Conservation (phyloP, 805 yeast species). For the Groenewaldozyma salmanticensis region DNA sequence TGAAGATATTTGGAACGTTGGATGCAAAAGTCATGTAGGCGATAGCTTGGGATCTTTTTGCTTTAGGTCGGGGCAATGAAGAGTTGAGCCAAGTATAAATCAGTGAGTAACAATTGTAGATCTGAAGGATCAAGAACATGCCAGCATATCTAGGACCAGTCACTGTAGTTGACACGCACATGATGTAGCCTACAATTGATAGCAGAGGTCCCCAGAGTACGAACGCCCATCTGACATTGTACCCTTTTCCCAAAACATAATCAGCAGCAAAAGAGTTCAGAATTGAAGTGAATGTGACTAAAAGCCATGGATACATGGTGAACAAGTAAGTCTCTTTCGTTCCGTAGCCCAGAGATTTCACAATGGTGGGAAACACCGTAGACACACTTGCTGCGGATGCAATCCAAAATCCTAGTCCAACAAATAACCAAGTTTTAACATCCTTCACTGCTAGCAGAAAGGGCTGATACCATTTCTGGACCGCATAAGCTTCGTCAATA, state of each 20-base stretch:
- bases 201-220: conserved; percentile 32
- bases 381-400: conserved; percentile 53
- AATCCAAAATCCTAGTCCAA: conserved; percentile 30
- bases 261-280: conserved; percentile 50
- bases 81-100: conserved; percentile 48
- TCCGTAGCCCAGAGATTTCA: conserved; percentile 44
- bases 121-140: conserved; percentile 44
- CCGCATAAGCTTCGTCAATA: conserved; percentile 1
- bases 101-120: conserved; percentile 45
- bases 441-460: conserved; percentile 1
- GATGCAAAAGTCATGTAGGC: conserved; percentile 40
- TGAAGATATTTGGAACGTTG: conserved; percentile 20
- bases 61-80: conserved; percentile 46
- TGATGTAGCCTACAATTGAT: conserved; percentile 25
- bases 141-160: conserved; percentile 51
- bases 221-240: conserved; percentile 45
- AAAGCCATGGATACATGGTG: conserved; percentile 50
- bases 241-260: conserved; percentile 23
- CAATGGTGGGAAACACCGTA: conserved; percentile 53
- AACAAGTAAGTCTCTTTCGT: conserved; percentile 43
- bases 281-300: conserved; percentile 42
- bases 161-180: conserved; percentile 30
- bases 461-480: conserved; percentile 1
- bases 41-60: conserved; percentile 45
- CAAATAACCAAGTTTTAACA: not conserved